Evolutionary conservation across 129 eudicot species (phyloP).

Genomic region (Scalesia atractyloides): DNA sequence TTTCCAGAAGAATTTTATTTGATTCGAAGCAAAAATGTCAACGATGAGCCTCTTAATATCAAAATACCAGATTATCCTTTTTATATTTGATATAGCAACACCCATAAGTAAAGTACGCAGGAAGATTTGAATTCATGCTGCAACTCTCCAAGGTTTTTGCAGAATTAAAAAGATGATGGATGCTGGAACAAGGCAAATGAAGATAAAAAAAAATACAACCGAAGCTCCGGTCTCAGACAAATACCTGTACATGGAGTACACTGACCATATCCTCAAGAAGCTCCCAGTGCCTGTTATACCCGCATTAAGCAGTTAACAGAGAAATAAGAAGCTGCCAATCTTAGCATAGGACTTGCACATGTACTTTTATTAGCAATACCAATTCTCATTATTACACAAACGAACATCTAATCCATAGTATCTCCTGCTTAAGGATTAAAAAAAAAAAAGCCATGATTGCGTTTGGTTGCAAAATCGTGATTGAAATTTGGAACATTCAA

Average conservation of each 20-base stretch:
- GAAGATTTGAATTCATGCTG: no score
- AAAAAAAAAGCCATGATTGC: not conserved
- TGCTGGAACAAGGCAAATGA: slow-evolving; percentile 79
- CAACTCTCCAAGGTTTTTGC: slow-evolving; percentile 96
- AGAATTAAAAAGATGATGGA: slow-evolving; percentile 55
- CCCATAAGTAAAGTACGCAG: no score
- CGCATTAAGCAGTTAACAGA: no score
- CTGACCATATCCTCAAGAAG: slow-evolving; percentile 93
- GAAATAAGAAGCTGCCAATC: no score
- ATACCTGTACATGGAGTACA: slow-evolving; percentile 84
- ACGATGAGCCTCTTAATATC: no score
- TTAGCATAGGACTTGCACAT: not conserved
- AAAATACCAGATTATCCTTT: no score
- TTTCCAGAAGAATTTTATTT: no score
- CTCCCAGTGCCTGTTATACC: slow-evolving; percentile 66
- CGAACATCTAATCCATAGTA: not conserved
- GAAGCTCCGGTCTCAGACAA: slow-evolving; percentile 84
- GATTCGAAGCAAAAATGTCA: no score
- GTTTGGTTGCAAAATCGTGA: slow-evolving; percentile 4
- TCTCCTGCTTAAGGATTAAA: not conserved
- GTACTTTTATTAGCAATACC: no score
- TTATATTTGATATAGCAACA: no score
- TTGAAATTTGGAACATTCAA: slow-evolving; percentile 13
- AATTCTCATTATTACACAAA: not conserved
- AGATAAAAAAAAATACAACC: slow-evolving; percentile 86